These are phyloP conservation scores for Citrus trifoliata DNA, from an alignment of 345 rosid genomes.

Conservation along the genomic window DNA sequence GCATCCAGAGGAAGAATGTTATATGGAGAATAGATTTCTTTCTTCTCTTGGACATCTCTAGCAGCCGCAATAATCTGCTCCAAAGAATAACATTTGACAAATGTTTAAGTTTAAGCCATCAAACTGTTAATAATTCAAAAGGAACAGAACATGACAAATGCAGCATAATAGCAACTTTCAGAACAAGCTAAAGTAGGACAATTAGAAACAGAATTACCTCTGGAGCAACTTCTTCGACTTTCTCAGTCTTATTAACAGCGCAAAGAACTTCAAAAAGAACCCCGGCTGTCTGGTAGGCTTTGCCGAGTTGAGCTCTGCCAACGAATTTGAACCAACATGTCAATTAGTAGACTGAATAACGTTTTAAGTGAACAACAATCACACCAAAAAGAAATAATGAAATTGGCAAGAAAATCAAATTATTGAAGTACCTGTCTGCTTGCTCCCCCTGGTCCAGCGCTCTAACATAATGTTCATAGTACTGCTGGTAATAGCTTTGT, in stretches of 20 bases:
- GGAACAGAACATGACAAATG: neutral
- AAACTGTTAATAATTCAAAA: constrained; percentile 1
- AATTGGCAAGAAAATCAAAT: neutral
- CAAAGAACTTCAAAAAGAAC: constrained; percentile 98
- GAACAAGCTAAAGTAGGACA: constrained; percentile 1
- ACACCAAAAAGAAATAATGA: neutral
- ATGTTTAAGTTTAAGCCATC: neutral
- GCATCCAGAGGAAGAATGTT: constrained; percentile 96
- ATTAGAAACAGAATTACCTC: constrained; percentile 54
- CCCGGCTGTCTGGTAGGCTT: constrained; percentile 98
- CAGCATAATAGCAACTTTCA: neutral
- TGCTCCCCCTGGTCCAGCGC: constrained; percentile 94
- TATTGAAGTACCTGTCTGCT: constrained; percentile 72
- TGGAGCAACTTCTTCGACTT: constrained; percentile 99
- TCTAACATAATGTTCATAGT: constrained; percentile 87
- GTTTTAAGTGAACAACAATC: neutral
- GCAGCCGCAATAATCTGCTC: constrained; percentile 97
- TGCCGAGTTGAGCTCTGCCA: constrained; percentile 95
- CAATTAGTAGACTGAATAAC: neutral
- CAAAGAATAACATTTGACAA: constrained; percentile 13
- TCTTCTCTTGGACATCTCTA: constrained; percentile 97
- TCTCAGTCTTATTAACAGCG: constrained; percentile 96
- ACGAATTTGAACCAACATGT: constrained; percentile 15
- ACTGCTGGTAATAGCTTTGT: constrained; percentile 89
- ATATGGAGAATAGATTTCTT: constrained; percentile 92